Evolutionary conservation across 2,329 filamentous ascomycete species (phyloP).

Genomic region (Xylariales sp.): DNA sequence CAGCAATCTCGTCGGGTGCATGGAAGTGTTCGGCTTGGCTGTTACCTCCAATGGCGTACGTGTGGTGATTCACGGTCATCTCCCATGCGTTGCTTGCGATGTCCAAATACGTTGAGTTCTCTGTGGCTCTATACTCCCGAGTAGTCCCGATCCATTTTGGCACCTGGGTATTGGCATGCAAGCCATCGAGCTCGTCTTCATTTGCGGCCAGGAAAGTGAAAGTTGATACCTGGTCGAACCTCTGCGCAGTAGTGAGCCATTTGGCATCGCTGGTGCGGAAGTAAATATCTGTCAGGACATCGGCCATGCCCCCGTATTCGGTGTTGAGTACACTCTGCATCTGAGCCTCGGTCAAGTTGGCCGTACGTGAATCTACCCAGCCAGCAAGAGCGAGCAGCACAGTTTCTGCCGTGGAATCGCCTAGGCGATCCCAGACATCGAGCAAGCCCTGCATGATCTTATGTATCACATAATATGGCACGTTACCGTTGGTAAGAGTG

Average conservation of each 20-base stretch:
- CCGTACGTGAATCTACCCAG: conserved; percentile 45
- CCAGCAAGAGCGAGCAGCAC: conserved; percentile 38
- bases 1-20: conserved; percentile 38
- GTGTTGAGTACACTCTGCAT: conserved; percentile 45
- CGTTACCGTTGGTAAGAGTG: conserved; percentile 38
- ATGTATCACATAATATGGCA: conserved; percentile 51
- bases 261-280: conserved; percentile 37
- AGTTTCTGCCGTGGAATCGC: conserved; percentile 34
- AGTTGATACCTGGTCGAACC: conserved; percentile 44
- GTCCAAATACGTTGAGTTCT: conserved; percentile 36
- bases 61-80: conserved; percentile 39
- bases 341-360: conserved; percentile 32
- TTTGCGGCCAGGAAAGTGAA: conserved; percentile 42
- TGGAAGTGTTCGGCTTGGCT: conserved; percentile 50
- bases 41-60: conserved; percentile 50
- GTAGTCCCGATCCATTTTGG: conserved; percentile 50
- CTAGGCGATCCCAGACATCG: conserved; percentile 42
- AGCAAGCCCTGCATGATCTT: conserved; percentile 48
- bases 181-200: conserved; percentile 39
- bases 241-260: conserved; percentile 41
- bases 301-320: conserved; percentile 51
- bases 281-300: conserved; percentile 43
- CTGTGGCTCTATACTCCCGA: conserved; percentile 43
- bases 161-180: conserved; percentile 50
- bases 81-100: conserved; percentile 47